Conservation (phyloP, 129 eudicot genomes). For the Saussurea involucrata region DNA sequence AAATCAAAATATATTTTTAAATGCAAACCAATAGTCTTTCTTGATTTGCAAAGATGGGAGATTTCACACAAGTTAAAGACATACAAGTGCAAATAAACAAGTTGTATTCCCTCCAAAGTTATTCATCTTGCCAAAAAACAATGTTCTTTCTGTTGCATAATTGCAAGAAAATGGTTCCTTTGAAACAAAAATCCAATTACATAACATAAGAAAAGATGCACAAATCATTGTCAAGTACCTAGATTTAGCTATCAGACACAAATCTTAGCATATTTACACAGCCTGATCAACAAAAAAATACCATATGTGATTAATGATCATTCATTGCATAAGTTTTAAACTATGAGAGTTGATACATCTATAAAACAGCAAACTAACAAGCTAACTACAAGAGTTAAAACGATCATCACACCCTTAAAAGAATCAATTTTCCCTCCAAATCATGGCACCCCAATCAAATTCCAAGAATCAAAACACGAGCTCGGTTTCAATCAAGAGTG, state of each 20-base stretch:
- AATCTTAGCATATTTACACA: conserved; percentile 8
- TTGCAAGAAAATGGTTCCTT: background rate
- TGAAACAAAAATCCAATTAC: too few relatives aligned
- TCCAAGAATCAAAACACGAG: background rate
- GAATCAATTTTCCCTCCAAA: background rate
- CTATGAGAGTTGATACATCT: background rate
- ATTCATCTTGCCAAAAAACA: background rate
- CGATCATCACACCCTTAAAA: background rate
- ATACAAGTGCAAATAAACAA: background rate
- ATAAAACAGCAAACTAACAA: conserved; percentile 11
- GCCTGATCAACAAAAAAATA: background rate
- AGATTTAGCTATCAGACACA: conserved; percentile 1
- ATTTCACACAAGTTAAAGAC: background rate
- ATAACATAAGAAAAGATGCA: background rate
- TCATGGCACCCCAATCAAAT: conserved; percentile 1
- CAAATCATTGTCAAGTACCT: conserved; percentile 2
- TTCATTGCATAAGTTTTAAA: background rate
- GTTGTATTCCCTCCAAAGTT: background rate
- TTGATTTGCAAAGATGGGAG: background rate
- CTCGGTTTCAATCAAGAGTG: conserved; percentile 10
- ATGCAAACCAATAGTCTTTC: background rate
- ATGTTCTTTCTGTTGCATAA: background rate
- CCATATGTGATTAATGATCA: conserved; percentile 2
- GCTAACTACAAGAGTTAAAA: background rate
- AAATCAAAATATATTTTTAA: too few relatives aligned